These are phyloP conservation scores for Magnaporthales sp. DNA, from an alignment of 2,329 filamentous ascomycete species.

Conservation along the genomic window DNA sequence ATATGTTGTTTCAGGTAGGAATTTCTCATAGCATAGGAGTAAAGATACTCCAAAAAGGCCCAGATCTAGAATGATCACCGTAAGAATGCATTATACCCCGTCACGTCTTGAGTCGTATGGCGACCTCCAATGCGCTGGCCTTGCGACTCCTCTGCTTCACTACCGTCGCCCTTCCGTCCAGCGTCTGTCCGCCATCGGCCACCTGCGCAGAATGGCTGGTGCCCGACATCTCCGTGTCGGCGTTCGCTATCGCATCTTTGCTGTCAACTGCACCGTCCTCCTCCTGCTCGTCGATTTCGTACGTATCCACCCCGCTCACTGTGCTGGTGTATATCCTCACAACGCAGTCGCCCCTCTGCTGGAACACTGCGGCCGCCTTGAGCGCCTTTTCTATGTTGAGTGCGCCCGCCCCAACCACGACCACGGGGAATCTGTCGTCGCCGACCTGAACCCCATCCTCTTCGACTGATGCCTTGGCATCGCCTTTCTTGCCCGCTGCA, in stretches of 20 bases:
- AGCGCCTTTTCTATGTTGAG: conserved; percentile 6
- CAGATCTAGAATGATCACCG: not conserved
- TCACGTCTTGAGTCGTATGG: conserved; percentile 34
- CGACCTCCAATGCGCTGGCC: conserved; percentile 42
- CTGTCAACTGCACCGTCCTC: conserved; percentile 17
- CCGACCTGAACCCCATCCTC: conserved; percentile 9
- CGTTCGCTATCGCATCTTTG: conserved; percentile 6
- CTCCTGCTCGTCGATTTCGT: conserved; percentile 12
- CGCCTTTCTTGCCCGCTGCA: conserved; percentile 47
- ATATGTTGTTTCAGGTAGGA: not conserved
- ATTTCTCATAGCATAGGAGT: not conserved
- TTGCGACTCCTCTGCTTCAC: conserved; percentile 28
- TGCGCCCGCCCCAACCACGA: conserved; percentile 5
- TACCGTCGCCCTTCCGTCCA: conserved; percentile 12
- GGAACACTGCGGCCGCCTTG: conserved; percentile 3
- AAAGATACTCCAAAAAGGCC: not conserved
- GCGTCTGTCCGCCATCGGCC: not conserved
- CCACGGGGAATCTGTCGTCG: conserved; percentile 8
- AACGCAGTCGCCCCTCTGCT: conserved; percentile 5
- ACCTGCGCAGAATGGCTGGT: not conserved
- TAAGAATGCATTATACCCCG: not conserved
- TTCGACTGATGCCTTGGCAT: conserved; percentile 40
- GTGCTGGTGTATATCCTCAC: conserved; percentile 5
- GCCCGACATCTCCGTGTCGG: not conserved
- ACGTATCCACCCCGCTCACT: conserved; percentile 3